These are phyloP conservation scores for Xylaria sp. DNA, from an alignment of 2,329 filamentous ascomycete genomes.

Conservation along the genomic window DNA sequence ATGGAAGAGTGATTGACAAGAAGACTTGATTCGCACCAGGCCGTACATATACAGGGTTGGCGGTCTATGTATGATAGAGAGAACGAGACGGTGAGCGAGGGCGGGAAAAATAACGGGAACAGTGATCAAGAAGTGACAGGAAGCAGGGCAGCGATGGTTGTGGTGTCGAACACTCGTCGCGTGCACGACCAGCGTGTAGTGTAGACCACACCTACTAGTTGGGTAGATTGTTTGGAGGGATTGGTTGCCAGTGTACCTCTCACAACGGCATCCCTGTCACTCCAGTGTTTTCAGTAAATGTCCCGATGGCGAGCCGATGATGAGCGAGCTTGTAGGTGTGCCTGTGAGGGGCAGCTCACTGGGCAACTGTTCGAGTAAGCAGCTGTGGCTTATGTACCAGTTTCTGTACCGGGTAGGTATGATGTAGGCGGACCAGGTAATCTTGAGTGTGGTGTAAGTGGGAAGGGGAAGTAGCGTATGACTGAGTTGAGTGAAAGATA, in stretches of 20 bases:
- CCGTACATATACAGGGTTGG: slow-evolving; percentile 3
- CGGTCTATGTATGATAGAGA: background rate
- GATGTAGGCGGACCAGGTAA: background rate
- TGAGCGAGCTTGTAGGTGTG: slow-evolving; percentile 29
- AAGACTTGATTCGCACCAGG: slow-evolving; percentile 11
- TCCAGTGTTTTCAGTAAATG: slow-evolving; percentile 11
- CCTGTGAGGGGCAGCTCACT: slow-evolving; percentile 9
- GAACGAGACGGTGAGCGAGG: background rate
- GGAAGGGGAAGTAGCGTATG: background rate
- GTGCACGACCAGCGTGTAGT: slow-evolving; percentile 40
- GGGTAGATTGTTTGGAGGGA: slow-evolving; percentile 17
- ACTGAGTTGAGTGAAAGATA: background rate
- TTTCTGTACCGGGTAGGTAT: background rate
- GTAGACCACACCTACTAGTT: background rate
- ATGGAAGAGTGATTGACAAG: slow-evolving; percentile 10
- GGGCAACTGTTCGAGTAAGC: slow-evolving; percentile 3
- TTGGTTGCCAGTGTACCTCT: slow-evolving; percentile 18
- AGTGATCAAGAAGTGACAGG: background rate
- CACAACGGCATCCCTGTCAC: slow-evolving; percentile 31
- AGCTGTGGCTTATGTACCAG: slow-evolving; percentile 14
- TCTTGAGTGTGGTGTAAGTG: background rate
- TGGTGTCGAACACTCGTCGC: slow-evolving; percentile 39
- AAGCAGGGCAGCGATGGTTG: slow-evolving; percentile 22
- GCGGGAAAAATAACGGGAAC: background rate
- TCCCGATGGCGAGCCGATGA: slow-evolving; percentile 40